Conservation (phyloP, 1,284 basidiomycete genomes). For the Ustilago xerochloae region DNA sequence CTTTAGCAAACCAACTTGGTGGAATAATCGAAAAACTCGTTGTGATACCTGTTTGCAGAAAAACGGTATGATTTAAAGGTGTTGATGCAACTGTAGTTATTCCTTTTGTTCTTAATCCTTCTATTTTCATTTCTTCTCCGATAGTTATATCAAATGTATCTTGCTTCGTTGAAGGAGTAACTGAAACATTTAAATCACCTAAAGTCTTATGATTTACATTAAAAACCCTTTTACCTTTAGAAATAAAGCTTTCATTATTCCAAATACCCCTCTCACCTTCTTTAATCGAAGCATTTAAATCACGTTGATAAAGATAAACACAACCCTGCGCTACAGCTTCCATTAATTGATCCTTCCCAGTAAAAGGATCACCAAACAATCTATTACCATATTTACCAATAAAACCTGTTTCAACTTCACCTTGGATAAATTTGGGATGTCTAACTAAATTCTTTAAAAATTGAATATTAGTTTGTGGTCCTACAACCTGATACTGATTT, state of each 20-base stretch:
- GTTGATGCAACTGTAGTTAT: slow-evolving; percentile 7
- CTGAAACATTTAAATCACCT: slow-evolving; percentile 10
- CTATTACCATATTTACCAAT: slow-evolving; percentile 72
- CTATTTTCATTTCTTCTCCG: slow-evolving; percentile 69
- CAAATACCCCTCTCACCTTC: slow-evolving; percentile 71
- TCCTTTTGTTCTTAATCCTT: slow-evolving; percentile 71
- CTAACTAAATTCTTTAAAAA: slow-evolving; percentile 83
- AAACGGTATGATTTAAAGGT: slow-evolving; percentile 12
- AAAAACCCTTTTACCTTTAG: neutral
- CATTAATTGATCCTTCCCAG: slow-evolving; percentile 1
- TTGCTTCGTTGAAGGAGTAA: neutral
- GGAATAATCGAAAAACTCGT: slow-evolving; percentile 10
- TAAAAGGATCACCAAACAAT: slow-evolving; percentile 38
- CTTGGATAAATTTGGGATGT: slow-evolving; percentile 80
- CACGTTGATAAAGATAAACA: slow-evolving; percentile 8
- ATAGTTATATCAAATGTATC: slow-evolving; percentile 2
- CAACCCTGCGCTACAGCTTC: slow-evolving; percentile 32
- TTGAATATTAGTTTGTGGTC: slow-evolving; percentile 89
- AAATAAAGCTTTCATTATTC: slow-evolving; percentile 1
- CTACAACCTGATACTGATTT: slow-evolving; percentile 88
- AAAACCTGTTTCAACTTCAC: slow-evolving; percentile 92
- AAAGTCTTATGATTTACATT: slow-evolving; percentile 19
- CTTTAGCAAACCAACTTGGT: slow-evolving; percentile 24
- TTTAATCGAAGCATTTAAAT: slow-evolving; percentile 67
- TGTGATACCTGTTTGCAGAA: slow-evolving; percentile 25